Conservation (phyloP, 2,329 filamentous ascomycete genomes). For the Exophiala sideris region DNA sequence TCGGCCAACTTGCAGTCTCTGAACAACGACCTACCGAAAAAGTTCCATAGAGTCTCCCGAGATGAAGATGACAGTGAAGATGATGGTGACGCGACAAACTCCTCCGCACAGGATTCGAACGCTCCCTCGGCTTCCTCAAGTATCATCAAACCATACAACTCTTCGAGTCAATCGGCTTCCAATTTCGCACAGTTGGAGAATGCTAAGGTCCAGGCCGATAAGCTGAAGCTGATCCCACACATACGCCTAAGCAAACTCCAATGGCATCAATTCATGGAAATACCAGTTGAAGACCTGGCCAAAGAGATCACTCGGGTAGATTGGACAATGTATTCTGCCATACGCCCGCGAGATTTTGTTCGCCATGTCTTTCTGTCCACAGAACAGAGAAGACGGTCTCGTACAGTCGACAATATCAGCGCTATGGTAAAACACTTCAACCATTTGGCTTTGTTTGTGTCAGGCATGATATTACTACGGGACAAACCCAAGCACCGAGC, state of each 20-base stretch:
- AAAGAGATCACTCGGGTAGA: slow-evolving; percentile 92
- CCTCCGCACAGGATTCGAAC: slow-evolving; percentile 38
- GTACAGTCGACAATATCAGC: slow-evolving; percentile 72
- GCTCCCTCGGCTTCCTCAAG: slow-evolving; percentile 40
- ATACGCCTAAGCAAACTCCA: slow-evolving; percentile 76
- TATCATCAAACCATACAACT: slow-evolving; percentile 38
- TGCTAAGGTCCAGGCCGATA: slow-evolving; percentile 73
- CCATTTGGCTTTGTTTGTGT: slow-evolving; percentile 76
- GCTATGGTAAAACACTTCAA: slow-evolving; percentile 94
- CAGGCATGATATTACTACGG: slow-evolving; percentile 78
- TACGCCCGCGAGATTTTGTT: slow-evolving; percentile 86
- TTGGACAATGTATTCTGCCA: slow-evolving; percentile 97
- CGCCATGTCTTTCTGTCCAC: slow-evolving; percentile 78
- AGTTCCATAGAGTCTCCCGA: slow-evolving; percentile 36
- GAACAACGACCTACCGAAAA: slow-evolving; percentile 13
- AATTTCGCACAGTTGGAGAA: slow-evolving; percentile 60
- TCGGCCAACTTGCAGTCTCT: slow-evolving; percentile 11
- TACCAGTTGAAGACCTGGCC: slow-evolving; percentile 78
- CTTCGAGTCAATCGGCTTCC: slow-evolving; percentile 41
- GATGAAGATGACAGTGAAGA: slow-evolving; percentile 31
- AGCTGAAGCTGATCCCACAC: slow-evolving; percentile 66
- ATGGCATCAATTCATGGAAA: slow-evolving; percentile 87
- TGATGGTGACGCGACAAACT: slow-evolving; percentile 30
- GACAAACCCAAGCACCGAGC: slow-evolving; percentile 96
- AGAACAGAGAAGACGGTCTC: slow-evolving; percentile 56